Evolutionary conservation across 1,284 basidiomycete genomes (phyloP).

Genomic region (Boletus mariae): DNA sequence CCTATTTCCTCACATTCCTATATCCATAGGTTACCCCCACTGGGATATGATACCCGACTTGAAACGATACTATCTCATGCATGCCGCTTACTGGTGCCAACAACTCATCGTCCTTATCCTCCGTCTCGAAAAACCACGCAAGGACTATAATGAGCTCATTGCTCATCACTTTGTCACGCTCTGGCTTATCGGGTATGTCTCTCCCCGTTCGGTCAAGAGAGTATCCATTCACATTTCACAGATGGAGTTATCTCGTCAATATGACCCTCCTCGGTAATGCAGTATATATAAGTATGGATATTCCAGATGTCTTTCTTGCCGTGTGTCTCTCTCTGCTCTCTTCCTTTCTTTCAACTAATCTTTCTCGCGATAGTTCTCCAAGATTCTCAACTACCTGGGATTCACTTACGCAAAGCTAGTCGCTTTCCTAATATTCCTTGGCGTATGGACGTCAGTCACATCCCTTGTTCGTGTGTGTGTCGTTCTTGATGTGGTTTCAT

Average conservation of each 20-base stretch:
- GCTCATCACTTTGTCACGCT: slow-evolving; percentile 90
- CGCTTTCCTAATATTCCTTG: slow-evolving; percentile 68
- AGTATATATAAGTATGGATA: slow-evolving; percentile 95
- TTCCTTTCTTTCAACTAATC: slow-evolving; percentile 5
- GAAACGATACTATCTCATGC: slow-evolving; percentile 91
- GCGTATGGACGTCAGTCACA: slow-evolving; percentile 75
- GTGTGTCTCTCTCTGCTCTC: slow-evolving; percentile 43
- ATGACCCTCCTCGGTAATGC: slow-evolving; percentile 89
- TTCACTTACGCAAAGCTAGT: slow-evolving; percentile 61
- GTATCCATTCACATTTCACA: slow-evolving; percentile 28
- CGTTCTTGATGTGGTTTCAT: background rate
- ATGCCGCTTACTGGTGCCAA: slow-evolving; percentile 91
- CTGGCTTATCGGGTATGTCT: slow-evolving; percentile 86
- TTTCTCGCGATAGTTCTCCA: slow-evolving; percentile 59
- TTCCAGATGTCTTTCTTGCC: slow-evolving; percentile 87
- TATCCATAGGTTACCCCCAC: slow-evolving; percentile 71
- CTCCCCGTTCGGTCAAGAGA: background rate
- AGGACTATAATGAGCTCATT: slow-evolving; percentile 87
- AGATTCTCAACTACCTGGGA: slow-evolving; percentile 84
- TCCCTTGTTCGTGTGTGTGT: background rate
- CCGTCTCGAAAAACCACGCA: slow-evolving; percentile 88
- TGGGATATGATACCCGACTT: slow-evolving; percentile 84
- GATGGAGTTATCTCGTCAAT: slow-evolving; percentile 87
- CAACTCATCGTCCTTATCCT: slow-evolving; percentile 87
- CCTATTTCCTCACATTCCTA: background rate